Conservation (phyloP, 352 stramenopile species). For the Globisporangium acanthophoron region DNA sequence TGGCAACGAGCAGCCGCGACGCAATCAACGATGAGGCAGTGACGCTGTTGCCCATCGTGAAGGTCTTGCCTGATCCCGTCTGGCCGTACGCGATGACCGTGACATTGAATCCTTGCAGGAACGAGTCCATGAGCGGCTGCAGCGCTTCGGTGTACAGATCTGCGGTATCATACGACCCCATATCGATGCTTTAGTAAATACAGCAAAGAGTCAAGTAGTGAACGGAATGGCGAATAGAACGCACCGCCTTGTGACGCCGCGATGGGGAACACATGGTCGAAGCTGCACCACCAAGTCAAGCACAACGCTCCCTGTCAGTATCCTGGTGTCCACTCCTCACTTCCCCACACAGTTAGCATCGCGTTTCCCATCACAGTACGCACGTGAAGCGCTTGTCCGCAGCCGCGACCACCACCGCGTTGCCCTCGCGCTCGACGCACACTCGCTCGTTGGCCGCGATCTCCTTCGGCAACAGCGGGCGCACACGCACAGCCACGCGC, state of each 20-base stretch:
- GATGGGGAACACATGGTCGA: conserved; percentile 77
- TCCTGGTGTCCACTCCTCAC: not conserved
- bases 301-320: not conserved
- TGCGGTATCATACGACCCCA: not conserved
- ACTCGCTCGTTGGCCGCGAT: conserved; percentile 39
- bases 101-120: conserved; percentile 87
- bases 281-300: conserved; percentile 23
- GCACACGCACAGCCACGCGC: conserved; percentile 71
- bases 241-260: conserved; percentile 43
- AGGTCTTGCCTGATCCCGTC: conserved; percentile 81
- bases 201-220: not conserved
- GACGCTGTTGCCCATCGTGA: conserved; percentile 78
- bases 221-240: not conserved
- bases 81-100: conserved; percentile 86
- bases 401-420: conserved; percentile 31
- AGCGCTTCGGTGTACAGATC: conserved; percentile 72
- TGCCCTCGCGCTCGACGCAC: conserved; percentile 33
- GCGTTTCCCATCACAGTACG: conserved; percentile 6
- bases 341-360: not conserved
- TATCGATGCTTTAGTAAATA: not conserved
- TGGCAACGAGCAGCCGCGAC: conserved; percentile 27
- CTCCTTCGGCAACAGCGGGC: conserved; percentile 74
- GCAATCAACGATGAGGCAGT: conserved; percentile 30
- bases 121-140: conserved; percentile 74
- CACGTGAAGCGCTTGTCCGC: conserved; percentile 65